These are phyloP conservation scores for Colletotrichum camelliae DNA, from an alignment of 2,329 filamentous ascomycete species.

Conservation along the genomic window DNA sequence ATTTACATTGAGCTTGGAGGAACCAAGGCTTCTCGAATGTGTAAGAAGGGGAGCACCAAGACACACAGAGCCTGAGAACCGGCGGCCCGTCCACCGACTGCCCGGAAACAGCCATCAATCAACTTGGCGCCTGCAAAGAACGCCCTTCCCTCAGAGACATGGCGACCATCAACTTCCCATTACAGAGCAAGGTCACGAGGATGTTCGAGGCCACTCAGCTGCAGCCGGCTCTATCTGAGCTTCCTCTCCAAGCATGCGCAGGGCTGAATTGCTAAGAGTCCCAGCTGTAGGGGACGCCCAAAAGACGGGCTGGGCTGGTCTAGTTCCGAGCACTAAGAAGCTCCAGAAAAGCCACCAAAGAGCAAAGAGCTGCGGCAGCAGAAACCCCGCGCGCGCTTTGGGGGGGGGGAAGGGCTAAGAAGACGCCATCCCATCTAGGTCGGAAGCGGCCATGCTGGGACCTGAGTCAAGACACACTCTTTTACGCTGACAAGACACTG, in stretches of 20 bases:
- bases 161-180: neutral
- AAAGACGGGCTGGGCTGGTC: neutral
- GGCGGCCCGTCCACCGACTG: neutral
- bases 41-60: neutral
- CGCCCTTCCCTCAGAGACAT: neutral
- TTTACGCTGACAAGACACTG: neutral
- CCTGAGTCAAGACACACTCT: neutral
- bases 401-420: neutral
- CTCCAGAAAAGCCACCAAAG: neutral
- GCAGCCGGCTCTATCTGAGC: neutral
- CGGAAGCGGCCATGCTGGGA: neutral
- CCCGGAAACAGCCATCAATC: neutral
- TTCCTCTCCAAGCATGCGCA: neutral
- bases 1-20: neutral
- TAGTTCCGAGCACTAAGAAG: neutral
- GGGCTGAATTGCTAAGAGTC: neutral
- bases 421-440: neutral
- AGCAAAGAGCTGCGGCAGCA: neutral
- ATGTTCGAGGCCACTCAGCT: neutral
- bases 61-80: neutral
- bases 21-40: neutral
- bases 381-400: neutral
- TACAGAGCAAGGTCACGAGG: neutral
- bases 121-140: neutral
- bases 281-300: neutral